Evolutionary conservation across 179 eudicot species (phyloP).

Genomic region (Beta corolliflora): DNA sequence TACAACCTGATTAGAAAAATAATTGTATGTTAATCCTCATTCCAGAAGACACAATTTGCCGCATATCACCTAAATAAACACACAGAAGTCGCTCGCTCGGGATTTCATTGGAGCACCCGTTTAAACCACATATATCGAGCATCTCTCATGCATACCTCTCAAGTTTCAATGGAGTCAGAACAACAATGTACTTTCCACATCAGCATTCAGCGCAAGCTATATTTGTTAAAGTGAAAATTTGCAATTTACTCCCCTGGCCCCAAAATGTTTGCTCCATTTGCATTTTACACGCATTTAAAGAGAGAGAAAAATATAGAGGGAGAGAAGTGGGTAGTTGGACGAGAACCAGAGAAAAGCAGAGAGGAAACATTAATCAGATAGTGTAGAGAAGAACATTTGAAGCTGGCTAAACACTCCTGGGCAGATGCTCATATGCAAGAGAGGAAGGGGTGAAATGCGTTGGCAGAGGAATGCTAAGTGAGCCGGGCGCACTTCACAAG

Average conservation of each 20-base stretch:
- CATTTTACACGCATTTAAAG: too few relatives aligned
- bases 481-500: not conserved
- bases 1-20: conserved; percentile 34
- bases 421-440: not conserved
- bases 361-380: not conserved
- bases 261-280: too few relatives aligned
- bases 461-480: not conserved
- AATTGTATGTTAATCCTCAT: not conserved
- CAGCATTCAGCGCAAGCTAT: too few relatives aligned
- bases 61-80: not conserved
- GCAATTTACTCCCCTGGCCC: too few relatives aligned
- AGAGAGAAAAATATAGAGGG: too few relatives aligned
- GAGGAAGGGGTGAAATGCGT: not conserved
- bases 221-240: too few relatives aligned
- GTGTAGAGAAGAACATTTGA: not conserved
- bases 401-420: too few relatives aligned
- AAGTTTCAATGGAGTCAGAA: too few relatives aligned
- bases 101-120: not conserved
- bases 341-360: not conserved
- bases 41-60: not conserved
- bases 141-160: not conserved
- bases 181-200: too few relatives aligned
- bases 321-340: too few relatives aligned
- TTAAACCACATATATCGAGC: not conserved
- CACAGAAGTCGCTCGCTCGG: too few relatives aligned